Base-by-base conservation (phyloP, 805 yeast genomes). In the Saccharomycodes ludwigii region DNA sequence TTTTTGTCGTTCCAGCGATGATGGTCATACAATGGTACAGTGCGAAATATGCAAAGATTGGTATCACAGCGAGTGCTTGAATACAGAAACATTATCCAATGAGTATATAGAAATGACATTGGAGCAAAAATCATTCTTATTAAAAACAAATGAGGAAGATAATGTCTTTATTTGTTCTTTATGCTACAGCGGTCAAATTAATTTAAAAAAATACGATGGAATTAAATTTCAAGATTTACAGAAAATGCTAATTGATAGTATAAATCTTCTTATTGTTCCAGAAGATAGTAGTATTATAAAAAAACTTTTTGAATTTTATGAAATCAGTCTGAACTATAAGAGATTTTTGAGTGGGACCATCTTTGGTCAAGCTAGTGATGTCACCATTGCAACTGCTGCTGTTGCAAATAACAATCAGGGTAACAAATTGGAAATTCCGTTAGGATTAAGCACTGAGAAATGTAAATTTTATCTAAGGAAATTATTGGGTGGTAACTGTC, bases 1-100 rank as follows among this genome's bases (percentile, higher is more conserved):
- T 46, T 55, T 73, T 34, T 78, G 88, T 49, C 62, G 84, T 28
- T 68, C 66, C 29, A 52, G 52, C 16, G 86, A 76, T 41, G 51
- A 65, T 41, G 67, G 80, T 50, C 38, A 43, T 5, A 64, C 68
- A 1, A 76, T 76, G 81, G 69, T 76, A 27, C 78, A 71, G 36
- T 78, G 86, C 54, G 85, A 76, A 39, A 53, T 50, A 12, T 79
- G 88, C 49, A 60, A 66, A 32, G 83, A 76, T 43, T 76, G 85
- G 85, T 78, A 70, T 44, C 86, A 78, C 46, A 64, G 67, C 28
- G 53, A 52, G 11, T 78, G 86, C 50, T 58, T 77, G 27, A 65
- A 64, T 31, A 45, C 60, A 18, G 58, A 56, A 3, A 40, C 49
- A 11, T 54, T 58, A n/a, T n/a, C n/a, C n/a, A n/a, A n/a, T n/a